phyloP scores from a whole-genome alignment of 2,329 filamentous ascomycete species.

The Alternaria alternata region DNA sequence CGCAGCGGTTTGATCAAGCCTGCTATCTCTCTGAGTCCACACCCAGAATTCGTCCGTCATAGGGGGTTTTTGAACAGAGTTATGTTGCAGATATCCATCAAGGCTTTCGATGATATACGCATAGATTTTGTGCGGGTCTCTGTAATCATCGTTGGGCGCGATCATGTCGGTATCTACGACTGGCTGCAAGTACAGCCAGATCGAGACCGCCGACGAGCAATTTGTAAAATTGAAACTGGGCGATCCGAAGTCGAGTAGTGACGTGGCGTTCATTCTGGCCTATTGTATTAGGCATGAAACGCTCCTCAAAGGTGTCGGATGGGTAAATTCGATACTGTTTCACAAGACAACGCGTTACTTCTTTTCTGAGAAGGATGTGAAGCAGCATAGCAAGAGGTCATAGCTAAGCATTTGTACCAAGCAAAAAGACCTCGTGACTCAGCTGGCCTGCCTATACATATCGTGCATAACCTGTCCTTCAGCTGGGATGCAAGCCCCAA shows the following conservation, averaged over 20 bases:
- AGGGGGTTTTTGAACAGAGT: no score
- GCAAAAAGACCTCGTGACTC: not conserved
- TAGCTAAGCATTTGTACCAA: not conserved
- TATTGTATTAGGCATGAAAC: not conserved
- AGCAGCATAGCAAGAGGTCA: not conserved
- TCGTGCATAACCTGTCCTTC: not conserved
- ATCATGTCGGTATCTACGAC: not conserved
- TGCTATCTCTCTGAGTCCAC: no score
- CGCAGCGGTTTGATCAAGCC: no score
- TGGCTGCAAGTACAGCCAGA: not conserved
- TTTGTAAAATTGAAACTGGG: not conserved
- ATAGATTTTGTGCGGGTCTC: no score
- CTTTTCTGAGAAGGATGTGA: not conserved
- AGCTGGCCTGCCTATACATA: not conserved
- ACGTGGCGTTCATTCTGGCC: not conserved
- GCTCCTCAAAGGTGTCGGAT: not conserved
- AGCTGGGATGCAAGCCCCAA: not conserved
- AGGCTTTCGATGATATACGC: no score
- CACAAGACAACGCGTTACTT: not conserved
- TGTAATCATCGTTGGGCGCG: no score
- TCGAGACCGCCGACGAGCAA: not conserved
- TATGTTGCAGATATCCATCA: no score
- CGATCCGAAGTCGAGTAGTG: not conserved
- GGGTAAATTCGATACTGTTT: not conserved
- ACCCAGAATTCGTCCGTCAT: no score